Conservation (phyloP, 352 stramenopile genomes). For the Pythium phragmitis region DNA sequence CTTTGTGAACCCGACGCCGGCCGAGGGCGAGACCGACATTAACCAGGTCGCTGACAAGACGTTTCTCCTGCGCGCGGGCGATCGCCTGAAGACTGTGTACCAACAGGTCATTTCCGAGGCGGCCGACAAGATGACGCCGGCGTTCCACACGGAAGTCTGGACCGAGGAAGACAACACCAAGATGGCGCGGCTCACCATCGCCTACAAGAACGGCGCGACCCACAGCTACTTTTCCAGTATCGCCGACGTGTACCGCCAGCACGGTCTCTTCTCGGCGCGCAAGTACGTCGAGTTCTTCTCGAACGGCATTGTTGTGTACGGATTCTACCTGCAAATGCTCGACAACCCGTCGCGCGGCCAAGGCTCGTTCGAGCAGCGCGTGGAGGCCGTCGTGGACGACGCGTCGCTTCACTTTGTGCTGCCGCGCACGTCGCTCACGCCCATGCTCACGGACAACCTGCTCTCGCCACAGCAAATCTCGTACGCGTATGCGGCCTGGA, state of each 20-base stretch:
- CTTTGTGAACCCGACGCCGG: conserved; percentile 56
- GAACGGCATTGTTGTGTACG: conserved; percentile 84
- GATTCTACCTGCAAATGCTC: conserved; percentile 81
- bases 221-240: conserved; percentile 89
- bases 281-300: conserved; percentile 88
- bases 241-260: conserved; percentile 81
- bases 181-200: conserved; percentile 77
- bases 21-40: conserved; percentile 69
- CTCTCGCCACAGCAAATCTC: conserved; percentile 78
- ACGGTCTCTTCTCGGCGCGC: conserved; percentile 77
- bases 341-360: conserved; percentile 48
- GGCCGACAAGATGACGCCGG: conserved; percentile 71
- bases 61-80: conserved; percentile 69
- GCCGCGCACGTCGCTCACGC: conserved; percentile 78
- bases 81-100: conserved; percentile 72
- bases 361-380: conserved; percentile 64
- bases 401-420: conserved; percentile 84
- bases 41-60: conserved; percentile 73
- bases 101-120: conserved; percentile 75
- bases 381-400: conserved; percentile 64
- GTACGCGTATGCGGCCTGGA: conserved; percentile 85
- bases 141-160: conserved; percentile 82
- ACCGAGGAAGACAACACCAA: conserved; percentile 67
- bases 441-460: conserved; percentile 76
- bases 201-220: conserved; percentile 72